phyloP scores from a whole-genome alignment of 805 yeast genomes.

The Metschnikowia baotianmanensis region DNA sequence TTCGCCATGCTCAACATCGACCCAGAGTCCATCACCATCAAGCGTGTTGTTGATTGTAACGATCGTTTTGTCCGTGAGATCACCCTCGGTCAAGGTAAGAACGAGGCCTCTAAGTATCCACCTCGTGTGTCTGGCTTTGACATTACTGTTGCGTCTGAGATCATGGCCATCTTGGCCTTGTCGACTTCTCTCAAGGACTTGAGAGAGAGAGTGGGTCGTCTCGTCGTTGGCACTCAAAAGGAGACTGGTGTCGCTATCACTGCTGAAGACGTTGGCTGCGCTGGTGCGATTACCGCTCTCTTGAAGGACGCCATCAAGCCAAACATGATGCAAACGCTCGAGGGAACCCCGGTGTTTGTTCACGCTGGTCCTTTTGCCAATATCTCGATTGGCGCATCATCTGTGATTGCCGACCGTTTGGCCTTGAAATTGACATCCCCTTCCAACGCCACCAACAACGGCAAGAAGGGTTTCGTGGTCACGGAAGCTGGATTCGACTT shows the following conservation, averaged over 20 bases:
- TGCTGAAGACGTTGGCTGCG: conserved; percentile 91
- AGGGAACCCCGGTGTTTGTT: conserved; percentile 96
- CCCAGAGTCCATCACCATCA: conserved; percentile 86
- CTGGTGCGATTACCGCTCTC: conserved; percentile 93
- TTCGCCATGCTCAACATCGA: conserved; percentile 88
- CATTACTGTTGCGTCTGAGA: conserved; percentile 93
- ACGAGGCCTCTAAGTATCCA: conserved; percentile 74
- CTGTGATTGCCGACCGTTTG: conserved; percentile 88
- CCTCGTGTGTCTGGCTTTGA: conserved; percentile 90
- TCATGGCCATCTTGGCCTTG: conserved; percentile 93
- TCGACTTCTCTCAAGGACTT: conserved; percentile 75
- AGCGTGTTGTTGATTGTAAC: conserved; percentile 91
- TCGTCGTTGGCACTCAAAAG: conserved; percentile 81
- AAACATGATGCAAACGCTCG: conserved; percentile 93
- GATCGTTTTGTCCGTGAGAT: conserved; percentile 88
- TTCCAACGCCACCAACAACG: conserved; percentile 42
- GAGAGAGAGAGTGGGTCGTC: conserved; percentile 82
- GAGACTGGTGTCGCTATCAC: conserved; percentile 78
- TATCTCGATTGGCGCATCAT: conserved; percentile 94
- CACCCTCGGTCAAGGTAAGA: conserved; percentile 88
- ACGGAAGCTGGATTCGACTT: conserved; percentile 99
- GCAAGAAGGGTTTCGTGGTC: conserved; percentile 76
- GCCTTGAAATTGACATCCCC: conserved; percentile 80
- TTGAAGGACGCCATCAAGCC: conserved; percentile 96
- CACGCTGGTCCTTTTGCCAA: conserved; percentile 99